Percentiles rank a stretch among this genome's conserved stretches.
Evolutionary conservation across 2,329 filamentous ascomycete species (phyloP).

Genomic region (Talaromyces marneffei): DNA sequence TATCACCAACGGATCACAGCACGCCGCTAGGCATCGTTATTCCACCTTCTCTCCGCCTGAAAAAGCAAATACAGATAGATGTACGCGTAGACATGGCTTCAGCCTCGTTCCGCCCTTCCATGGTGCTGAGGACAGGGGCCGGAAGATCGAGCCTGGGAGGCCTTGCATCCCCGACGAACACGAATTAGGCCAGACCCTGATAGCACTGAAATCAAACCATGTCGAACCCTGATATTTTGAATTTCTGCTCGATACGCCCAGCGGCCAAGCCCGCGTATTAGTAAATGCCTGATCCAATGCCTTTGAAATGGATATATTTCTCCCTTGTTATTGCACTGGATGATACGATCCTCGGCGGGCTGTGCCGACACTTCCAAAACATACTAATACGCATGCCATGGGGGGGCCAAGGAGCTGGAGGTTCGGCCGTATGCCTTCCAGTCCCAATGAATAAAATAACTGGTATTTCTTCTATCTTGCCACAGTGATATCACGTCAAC

Average conservation of each 20-base stretch:
- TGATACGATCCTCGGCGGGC: not conserved
- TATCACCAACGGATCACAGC: not conserved
- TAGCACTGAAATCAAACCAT: not conserved
- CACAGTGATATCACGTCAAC: not conserved
- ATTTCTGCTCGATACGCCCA: not conserved
- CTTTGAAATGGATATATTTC: no score
- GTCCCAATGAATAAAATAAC: not conserved
- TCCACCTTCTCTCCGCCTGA: not conserved
- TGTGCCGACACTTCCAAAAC: no score
- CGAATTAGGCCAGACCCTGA: not conserved
- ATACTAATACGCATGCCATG: no score
- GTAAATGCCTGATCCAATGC: not conserved
- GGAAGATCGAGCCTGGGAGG: not conserved
- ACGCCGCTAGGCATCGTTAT: not conserved
- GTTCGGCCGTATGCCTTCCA: not conserved
- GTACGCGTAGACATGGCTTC: no score
- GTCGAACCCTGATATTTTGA: not conserved
- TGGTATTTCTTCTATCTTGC: not conserved
- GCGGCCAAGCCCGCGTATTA: not conserved
- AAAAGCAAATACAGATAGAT: not conserved
- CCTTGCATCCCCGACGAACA: not conserved
- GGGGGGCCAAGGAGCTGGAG: not conserved
- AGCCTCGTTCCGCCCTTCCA: not conserved
- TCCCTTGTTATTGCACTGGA: not conserved
- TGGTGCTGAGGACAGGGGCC: not conserved